These are phyloP conservation scores for Globisporangium cylindrosporum DNA, from an alignment of 352 stramenopile genomes.

Conservation along the genomic window DNA sequence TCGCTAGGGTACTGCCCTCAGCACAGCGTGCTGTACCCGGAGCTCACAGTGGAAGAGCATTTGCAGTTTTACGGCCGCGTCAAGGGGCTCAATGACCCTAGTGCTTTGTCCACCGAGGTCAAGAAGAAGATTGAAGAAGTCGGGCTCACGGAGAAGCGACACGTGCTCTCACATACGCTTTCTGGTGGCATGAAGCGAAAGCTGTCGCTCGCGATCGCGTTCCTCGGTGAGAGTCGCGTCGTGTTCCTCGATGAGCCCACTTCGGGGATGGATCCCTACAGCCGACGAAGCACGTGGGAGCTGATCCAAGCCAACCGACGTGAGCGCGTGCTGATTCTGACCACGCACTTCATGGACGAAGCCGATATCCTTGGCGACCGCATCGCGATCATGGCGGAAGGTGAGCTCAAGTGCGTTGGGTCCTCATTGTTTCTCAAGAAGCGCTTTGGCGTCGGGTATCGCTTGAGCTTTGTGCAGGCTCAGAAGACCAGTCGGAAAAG, in stretches of 20 bases:
- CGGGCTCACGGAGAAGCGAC: conserved; percentile 87
- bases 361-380: conserved; percentile 89
- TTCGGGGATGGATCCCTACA: conserved; percentile 94
- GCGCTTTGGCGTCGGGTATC: conserved; percentile 74
- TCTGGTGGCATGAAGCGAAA: conserved; percentile 83
- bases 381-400: conserved; percentile 89
- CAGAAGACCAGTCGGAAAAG: neutral
- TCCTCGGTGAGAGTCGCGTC: conserved; percentile 67
- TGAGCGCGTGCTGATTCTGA: conserved; percentile 82
- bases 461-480: conserved; percentile 46
- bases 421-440: conserved; percentile 84
- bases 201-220: conserved; percentile 72
- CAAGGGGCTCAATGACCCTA: conserved; percentile 67
- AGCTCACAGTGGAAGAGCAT: conserved; percentile 96
- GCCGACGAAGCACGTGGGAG: conserved; percentile 80
- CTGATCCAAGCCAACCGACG: conserved; percentile 62
- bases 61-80: conserved; percentile 92
- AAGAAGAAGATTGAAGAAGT: conserved; percentile 84
- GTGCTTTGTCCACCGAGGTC: conserved; percentile 22
- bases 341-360: conserved; percentile 93
- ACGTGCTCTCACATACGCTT: conserved; percentile 44
- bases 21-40: conserved; percentile 95
- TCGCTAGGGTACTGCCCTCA: conserved; percentile 96
- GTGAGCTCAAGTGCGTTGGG: conserved; percentile 47
- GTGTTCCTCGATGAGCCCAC: conserved; percentile 84